These are phyloP conservation scores for Pholiota molesta DNA, from an alignment of 768 basidiomycete species.

Conservation along the genomic window DNA sequence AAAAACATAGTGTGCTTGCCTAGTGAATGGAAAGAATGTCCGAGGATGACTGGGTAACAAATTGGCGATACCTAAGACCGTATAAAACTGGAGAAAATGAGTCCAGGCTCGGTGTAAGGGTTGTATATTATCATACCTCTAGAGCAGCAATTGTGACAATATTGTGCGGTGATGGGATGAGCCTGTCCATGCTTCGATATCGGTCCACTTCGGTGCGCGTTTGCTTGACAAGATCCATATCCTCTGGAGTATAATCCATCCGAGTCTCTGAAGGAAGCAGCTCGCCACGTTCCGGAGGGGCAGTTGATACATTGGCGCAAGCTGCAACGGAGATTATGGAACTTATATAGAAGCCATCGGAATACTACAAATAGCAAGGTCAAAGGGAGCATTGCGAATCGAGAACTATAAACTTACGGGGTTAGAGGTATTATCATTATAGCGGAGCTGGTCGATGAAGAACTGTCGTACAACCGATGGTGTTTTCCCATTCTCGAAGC, in stretches of 20 bases:
- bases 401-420: conserved; percentile 52
- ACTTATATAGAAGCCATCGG: conserved; percentile 90
- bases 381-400: background rate
- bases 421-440: conserved; percentile 94
- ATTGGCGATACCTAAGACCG: conserved; percentile 75
- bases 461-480: conserved; percentile 86
- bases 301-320: conserved; percentile 74
- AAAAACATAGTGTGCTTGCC: conserved; percentile 48
- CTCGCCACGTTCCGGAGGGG: conserved; percentile 81
- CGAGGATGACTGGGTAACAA: conserved; percentile 77
- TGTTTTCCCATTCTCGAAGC: conserved; percentile 86
- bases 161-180: conserved; percentile 95
- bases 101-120: background rate
- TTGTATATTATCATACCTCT: conserved; percentile 60
- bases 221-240: conserved; percentile 69
- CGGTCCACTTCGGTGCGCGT: conserved; percentile 84
- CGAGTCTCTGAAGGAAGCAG: conserved; percentile 69
- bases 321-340: conserved; percentile 83
- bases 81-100: conserved; percentile 61
- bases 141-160: conserved; percentile 89
- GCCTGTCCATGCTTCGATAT: conserved; percentile 91
- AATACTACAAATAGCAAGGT: conserved; percentile 55
- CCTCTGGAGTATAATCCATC: conserved; percentile 68
- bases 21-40: conserved; percentile 85
- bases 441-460: conserved; percentile 89